Evolutionary conservation across 441 rosid genomes (phyloP), one percentile per base, ranked within the genome.

Genomic region (Adansonia grandidieri): DNA sequence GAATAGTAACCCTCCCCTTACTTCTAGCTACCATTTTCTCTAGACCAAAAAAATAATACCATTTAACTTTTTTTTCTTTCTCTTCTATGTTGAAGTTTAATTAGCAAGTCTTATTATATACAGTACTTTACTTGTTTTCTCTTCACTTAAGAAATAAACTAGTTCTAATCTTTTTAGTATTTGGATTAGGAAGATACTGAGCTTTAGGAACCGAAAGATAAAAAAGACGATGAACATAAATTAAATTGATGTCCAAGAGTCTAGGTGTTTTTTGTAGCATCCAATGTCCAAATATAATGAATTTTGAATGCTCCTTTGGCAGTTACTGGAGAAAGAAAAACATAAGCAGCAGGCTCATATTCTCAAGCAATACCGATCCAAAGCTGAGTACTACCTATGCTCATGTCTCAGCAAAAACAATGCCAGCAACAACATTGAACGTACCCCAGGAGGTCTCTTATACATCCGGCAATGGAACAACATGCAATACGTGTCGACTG

Each of bases 401-500:
- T 92, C 98, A 47, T 89, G 94, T 81, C 93, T 96, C 9, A 77
- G 86, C 92, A 89, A 81, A 77, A 93, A 91, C 88, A 86, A 82
- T 10, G 82, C 81, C 53, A 73, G 79, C 82, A 89, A 28, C 66
- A 62, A 92, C 61, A 91, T 92, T 6, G 87, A 82, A 4, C 87
- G 88, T 15, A 94, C 95, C 19, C 98, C 95, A 0, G 98, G 79
- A 5, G 99, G 99, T 6, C 89, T 96, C 63, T 81, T 96, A 50
- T 92, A 87, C 84, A 75, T 96, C 82, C 85, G 98, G 71, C 92
- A 92, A 85, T 94, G 99, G 99, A 96, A 96, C 88, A 96, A 96
- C 78, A 92, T 96, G 98, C 99, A 96, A 77, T 94, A 96, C 48
- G 97, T 94, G 3, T 89, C 99, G 0, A 87, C 98, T 0, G 90